Percentiles rank a stretch among this genome's conserved stretches.
These are phyloP conservation scores for Candida tammaniensis DNA, from an alignment of 805 yeast genomes.

Conservation along the genomic window DNA sequence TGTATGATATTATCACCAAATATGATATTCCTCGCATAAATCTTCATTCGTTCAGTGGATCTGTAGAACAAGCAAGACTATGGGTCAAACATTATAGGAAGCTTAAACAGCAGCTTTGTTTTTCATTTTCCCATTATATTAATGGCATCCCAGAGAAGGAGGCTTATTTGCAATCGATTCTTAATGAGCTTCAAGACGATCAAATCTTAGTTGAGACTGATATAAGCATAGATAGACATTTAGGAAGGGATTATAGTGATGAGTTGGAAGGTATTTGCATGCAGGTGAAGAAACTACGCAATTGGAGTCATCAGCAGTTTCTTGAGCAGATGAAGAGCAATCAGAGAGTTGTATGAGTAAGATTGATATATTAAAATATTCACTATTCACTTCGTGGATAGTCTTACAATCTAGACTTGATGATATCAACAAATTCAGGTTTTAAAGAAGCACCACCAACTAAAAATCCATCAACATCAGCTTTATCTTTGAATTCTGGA, in stretches of 20 bases:
- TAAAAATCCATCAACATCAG: conserved; percentile 96
- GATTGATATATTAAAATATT: not conserved
- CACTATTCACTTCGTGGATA: too few relatives aligned
- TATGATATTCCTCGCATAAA: conserved; percentile 43
- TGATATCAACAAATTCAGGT: conserved; percentile 95
- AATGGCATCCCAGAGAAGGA: conserved; percentile 35
- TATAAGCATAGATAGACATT: conserved; percentile 25
- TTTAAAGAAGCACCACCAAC: conserved; percentile 99
- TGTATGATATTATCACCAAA: conserved; percentile 43
- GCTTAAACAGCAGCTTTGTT: conserved; percentile 29
- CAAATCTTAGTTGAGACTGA: conserved; percentile 39
- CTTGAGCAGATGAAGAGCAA: too few relatives aligned
- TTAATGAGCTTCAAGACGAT: conserved; percentile 14
- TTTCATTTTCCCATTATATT: conserved; percentile 55
- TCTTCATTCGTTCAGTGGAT: conserved; percentile 86
- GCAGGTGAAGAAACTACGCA: conserved; percentile 13
- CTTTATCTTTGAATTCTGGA: conserved; percentile 82
- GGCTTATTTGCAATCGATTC: conserved; percentile 18
- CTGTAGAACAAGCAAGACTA: conserved; percentile 59
- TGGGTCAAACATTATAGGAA: conserved; percentile 39
- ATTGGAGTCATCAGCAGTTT: too few relatives aligned
- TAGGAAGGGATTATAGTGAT: conserved; percentile 18
- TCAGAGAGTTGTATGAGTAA: too few relatives aligned
- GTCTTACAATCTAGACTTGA: conserved; percentile 86
- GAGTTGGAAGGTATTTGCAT: conserved; percentile 21